These are phyloP conservation scores for Talaromyces sp. DNA, from an alignment of 2,329 filamentous ascomycete genomes.

Conservation along the genomic window DNA sequence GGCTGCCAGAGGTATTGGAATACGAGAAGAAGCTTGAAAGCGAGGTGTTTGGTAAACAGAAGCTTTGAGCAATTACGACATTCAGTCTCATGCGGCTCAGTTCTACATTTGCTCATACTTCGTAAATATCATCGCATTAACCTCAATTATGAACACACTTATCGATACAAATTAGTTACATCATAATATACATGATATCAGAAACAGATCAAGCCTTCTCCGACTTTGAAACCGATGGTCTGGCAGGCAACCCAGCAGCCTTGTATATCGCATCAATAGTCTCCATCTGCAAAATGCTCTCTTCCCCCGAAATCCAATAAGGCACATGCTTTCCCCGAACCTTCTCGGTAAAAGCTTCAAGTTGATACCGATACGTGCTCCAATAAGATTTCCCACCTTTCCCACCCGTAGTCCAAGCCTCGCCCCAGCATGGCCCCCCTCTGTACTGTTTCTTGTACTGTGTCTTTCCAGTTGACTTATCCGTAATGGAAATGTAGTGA, in stretches of 20 bases:
- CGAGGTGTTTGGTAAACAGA: neutral
- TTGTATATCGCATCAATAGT: conserved; percentile 28
- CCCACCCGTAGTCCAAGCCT: conserved; percentile 33
- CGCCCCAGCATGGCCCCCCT: conserved; percentile 34
- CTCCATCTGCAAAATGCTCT: conserved; percentile 48
- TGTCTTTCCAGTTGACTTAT: conserved; percentile 31
- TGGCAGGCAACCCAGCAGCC: conserved; percentile 24
- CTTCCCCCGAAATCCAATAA: conserved; percentile 44
- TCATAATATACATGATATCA: neutral
- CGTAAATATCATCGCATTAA: neutral
- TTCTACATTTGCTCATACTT: neutral
- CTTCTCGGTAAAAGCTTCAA: conserved; percentile 52
- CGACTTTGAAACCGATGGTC: conserved; percentile 15
- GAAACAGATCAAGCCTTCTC: neutral
- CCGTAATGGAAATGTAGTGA: conserved; percentile 33
- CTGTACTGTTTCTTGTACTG: conserved; percentile 28
- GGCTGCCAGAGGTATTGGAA: conserved; percentile 37
- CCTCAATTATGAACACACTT: neutral
- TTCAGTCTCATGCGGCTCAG: neutral
- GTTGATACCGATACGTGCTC: conserved; percentile 49
- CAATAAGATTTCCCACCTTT: conserved; percentile 40
- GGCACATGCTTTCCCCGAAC: conserved; percentile 35
- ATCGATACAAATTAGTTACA: neutral
- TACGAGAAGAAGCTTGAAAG: conserved; percentile 27
- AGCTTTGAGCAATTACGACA: neutral